Conservation (phyloP, 202 grass and related monocot genomes). For the Schoenoplectus tabernaemontani region DNA sequence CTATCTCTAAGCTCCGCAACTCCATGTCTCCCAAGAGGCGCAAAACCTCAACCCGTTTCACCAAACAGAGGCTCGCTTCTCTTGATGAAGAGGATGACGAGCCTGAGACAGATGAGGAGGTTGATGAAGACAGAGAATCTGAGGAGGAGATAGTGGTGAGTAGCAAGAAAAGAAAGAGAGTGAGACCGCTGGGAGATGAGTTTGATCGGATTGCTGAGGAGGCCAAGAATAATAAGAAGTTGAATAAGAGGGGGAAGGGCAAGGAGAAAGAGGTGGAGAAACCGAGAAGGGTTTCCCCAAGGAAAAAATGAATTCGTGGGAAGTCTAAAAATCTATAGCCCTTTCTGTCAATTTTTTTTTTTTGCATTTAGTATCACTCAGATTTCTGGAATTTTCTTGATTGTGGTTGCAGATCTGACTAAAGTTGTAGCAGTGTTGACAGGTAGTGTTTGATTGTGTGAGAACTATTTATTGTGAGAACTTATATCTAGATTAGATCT, state of each 20-base stretch:
- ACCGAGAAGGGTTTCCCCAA: constrained; percentile 32
- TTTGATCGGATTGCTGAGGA: constrained; percentile 52
- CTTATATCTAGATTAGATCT: neutral
- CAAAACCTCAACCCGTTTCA: constrained; percentile 1
- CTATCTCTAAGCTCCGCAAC: constrained; percentile 62
- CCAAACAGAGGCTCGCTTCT: constrained; percentile 24
- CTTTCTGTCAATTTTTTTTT: neutral
- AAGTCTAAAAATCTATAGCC: neutral
- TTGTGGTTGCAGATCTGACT: constrained; percentile 7
- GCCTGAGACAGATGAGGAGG: constrained; percentile 32
- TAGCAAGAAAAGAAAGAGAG: constrained; percentile 44
- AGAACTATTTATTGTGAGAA: neutral
- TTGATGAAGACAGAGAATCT: neutral
- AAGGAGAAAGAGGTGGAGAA: neutral
- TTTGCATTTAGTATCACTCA: neutral
- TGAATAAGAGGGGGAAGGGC: constrained; percentile 10
- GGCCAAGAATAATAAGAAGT: neutral
- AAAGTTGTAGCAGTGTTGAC: neutral
- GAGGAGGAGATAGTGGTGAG: constrained; percentile 13
- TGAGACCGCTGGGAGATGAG: constrained; percentile 47
- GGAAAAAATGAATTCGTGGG: constrained; percentile 24
- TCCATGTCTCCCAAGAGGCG: constrained; percentile 22
- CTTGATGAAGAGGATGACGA: constrained; percentile 38
- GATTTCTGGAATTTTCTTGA: neutral
- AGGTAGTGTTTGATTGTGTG: neutral